Conservation (phyloP, 2,329 filamentous ascomycete species). For the Lasiodiplodia sp. region DNA sequence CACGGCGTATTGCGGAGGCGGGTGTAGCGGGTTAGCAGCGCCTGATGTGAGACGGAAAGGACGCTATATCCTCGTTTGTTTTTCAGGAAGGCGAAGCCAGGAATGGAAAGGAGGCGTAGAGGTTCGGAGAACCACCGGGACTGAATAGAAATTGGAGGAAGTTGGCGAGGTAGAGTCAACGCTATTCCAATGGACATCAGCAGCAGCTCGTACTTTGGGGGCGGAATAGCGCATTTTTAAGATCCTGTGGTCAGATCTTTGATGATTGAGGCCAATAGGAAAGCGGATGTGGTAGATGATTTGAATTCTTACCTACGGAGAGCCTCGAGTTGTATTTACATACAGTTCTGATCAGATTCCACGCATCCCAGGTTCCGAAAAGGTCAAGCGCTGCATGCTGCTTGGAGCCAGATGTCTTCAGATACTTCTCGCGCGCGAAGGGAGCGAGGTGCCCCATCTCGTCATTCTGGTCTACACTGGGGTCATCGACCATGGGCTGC, state of each 20-base stretch:
- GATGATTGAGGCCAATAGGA: conserved; percentile 1
- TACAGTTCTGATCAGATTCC: conserved; percentile 84
- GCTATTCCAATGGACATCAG: conserved; percentile 48
- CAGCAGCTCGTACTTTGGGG: neutral
- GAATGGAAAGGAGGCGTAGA: conserved; percentile 63
- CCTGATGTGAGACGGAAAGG: conserved; percentile 64
- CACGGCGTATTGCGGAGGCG: conserved; percentile 65
- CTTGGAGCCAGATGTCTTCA: conserved; percentile 22
- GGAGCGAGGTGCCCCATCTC: conserved; percentile 61
- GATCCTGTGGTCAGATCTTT: neutral
- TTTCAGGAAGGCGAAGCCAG: conserved; percentile 61
- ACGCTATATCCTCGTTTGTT: conserved; percentile 67
- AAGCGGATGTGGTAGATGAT: conserved; percentile 21
- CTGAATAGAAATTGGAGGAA: conserved; percentile 64
- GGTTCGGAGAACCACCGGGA: conserved; percentile 71
- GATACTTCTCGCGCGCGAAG: conserved; percentile 49
- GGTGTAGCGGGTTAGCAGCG: conserved; percentile 63
- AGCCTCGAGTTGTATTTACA: conserved; percentile 86
- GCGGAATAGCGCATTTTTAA: neutral
- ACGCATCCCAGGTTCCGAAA: conserved; percentile 89
- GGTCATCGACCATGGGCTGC: conserved; percentile 81
- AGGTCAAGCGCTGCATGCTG: conserved; percentile 57
- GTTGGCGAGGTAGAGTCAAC: conserved; percentile 63
- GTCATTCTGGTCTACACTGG: conserved; percentile 64
- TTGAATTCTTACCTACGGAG: conserved; percentile 74